These are phyloP conservation scores for Backusella luteola DNA, from an alignment of 192 early-diverging fungal genomes.

Conservation along the genomic window DNA sequence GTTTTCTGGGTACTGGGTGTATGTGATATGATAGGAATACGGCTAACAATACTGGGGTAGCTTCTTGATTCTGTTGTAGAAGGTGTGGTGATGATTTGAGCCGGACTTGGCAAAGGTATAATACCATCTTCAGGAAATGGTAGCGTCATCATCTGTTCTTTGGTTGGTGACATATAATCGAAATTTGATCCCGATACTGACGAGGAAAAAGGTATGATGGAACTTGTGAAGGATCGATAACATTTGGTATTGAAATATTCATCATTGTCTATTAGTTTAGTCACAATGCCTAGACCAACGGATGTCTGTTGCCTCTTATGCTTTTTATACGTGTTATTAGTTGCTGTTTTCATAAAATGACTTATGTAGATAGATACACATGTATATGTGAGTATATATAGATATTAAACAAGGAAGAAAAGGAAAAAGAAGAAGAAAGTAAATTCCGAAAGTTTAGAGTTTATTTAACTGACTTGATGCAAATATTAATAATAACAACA, in stretches of 20 bases:
- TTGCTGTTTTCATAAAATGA: neutral
- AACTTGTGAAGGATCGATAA: neutral
- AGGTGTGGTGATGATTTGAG: neutral
- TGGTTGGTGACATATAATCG: neutral
- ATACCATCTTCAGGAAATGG: slow-evolving; percentile 19
- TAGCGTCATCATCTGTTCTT: neutral
- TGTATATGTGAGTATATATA: neutral
- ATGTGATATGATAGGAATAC: slow-evolving; percentile 30
- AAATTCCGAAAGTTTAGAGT: neutral
- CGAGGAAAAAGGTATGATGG: neutral
- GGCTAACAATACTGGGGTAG: neutral
- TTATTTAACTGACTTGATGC: neutral
- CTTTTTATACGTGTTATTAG: neutral
- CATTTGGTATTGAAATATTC: neutral
- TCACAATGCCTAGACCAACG: slow-evolving; percentile 21
- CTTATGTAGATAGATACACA: neutral
- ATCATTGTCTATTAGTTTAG: neutral
- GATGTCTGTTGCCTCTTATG: slow-evolving; percentile 15
- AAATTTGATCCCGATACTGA: neutral
- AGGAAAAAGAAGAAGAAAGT: neutral
- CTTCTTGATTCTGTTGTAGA: neutral
- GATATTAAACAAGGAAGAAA: neutral
- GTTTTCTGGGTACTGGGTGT: slow-evolving; percentile 20
- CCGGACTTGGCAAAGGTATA: slow-evolving; percentile 29
- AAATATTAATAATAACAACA: neutral